A percentile compares a stretch with the other conserved stretches of the same genome.
phyloP scores from a whole-genome alignment of 2,329 filamentous ascomycete species.

The Talaromyces sp. region DNA sequence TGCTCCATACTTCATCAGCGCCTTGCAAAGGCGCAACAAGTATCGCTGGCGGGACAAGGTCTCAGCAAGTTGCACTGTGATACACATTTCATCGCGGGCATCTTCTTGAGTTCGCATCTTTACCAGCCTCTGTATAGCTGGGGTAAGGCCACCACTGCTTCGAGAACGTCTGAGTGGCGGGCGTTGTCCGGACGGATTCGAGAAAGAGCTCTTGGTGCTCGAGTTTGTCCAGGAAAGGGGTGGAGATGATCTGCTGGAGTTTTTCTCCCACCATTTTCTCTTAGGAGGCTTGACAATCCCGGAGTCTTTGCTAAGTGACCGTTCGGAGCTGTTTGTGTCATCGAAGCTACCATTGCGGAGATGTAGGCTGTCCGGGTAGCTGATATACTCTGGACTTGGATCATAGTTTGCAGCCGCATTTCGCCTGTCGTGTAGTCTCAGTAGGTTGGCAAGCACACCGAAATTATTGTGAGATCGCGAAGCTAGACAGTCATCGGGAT shows the following conservation, averaged over 20 bases:
- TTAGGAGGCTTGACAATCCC: constrained; percentile 24
- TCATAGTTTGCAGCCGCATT: constrained; percentile 25
- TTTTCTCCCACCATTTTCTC: constrained; percentile 19
- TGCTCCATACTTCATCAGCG: constrained; percentile 86
- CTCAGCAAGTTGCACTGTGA: constrained; percentile 61
- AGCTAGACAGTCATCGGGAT: constrained; percentile 62
- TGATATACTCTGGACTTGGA: constrained; percentile 1
- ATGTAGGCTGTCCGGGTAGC: constrained; percentile 20
- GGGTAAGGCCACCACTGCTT: constrained; percentile 34
- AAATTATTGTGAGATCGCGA: constrained; percentile 65
- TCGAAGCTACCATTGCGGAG: constrained; percentile 32
- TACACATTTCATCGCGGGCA: constrained; percentile 52
- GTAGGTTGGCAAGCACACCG: constrained; percentile 67
- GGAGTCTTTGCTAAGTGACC: constrained; percentile 30
- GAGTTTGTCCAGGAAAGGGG: constrained; percentile 19
- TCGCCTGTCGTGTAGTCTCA: constrained; percentile 60
- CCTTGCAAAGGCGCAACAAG: constrained; percentile 77
- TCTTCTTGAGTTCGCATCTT: constrained; percentile 5
- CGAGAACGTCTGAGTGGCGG: constrained; percentile 35
- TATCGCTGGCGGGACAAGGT: constrained; percentile 80
- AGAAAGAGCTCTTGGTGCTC: constrained; percentile 29
- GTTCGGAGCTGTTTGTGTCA: constrained; percentile 29
- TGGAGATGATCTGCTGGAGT: constrained; percentile 22
- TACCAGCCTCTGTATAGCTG: constrained; percentile 24
- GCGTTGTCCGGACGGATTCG: constrained; percentile 26